Base-by-base conservation (phyloP, 768 basidiomycete species). In the Hemileccinum rubropunctum region DNA sequence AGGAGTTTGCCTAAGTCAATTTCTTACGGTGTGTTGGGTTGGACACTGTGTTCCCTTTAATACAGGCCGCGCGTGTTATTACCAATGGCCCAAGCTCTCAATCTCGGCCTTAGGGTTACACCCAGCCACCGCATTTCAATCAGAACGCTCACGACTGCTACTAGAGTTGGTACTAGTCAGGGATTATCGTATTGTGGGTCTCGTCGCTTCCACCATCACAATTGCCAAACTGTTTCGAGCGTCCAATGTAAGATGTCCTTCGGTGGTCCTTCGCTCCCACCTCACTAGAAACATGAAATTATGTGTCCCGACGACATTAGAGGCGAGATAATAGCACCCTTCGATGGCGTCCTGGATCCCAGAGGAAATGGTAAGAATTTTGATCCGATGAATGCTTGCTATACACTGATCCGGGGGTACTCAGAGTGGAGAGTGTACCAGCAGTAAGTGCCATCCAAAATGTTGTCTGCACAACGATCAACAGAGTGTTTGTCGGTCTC, bases 401-500 rank as follows among this genome's bases (percentile, higher is more conserved):
- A 4, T 28, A 1, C 12, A 14, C 30, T 32, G 32, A 50, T 8
- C 20, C 13, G 14, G 10, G 9, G 6, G 12, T 23, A 21, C 4
- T 18, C 21, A 77, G 76, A 74, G 17, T 80, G 78, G 78, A 59
- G 11, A 54, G 54, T 3, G 43, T 76, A 9, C 57, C 60, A 0
- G 65, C 56, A 2, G 23, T 68, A 7, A 55, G 64, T 1, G 56
- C 50, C 0, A 53, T 71, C 10, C 64, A 59, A 45, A 54, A 65
- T n/a, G 60, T 81, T 14, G 60, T 80, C 2, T 66, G 70, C 32
- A 70, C 76, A 34, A 61, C 67, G 3, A 73, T 61, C 42, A 79
- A 76, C 52, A 71, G 81, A 7, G 42, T 72, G 0, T 76, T 82
- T 46, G 74, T 82, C 5, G 81, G 80, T 0, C 60, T 72, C 27